Base-by-base conservation (phyloP, 345 rosid genomes). In the Microcos paniculata region DNA sequence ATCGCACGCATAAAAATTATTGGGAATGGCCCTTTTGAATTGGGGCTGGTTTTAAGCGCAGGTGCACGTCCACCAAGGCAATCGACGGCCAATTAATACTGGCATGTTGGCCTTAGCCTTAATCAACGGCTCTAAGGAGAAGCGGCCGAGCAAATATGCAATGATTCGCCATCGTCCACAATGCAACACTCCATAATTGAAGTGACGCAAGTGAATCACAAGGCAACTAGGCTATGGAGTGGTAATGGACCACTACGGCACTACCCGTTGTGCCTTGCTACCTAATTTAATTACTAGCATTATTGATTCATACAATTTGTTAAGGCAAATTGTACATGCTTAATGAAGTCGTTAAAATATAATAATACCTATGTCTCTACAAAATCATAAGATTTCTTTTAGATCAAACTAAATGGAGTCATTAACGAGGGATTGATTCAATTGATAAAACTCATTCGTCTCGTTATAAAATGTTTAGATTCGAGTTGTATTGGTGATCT, bases 51-150 rank as follows among this genome's bases (percentile, higher is more conserved):
- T 69, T 14, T 13, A 10, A 58, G 24, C n/a, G 70, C n/a, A n/a
- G n/a, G 70, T 42, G 70, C 51, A 51, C 51, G 21, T 65, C 43
- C 72, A 67, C 71, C 38, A 45, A 67, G 38, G 55, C 40, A 67
- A 49, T 69, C 26, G 19, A 69, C 59, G 7, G 19, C 10, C 38
- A 19, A 56, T 69, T 40, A 31, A n/a, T 43, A 65, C 33, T 18
- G 38, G 38, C n/a, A n/a, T n/a, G n/a, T n/a, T n/a, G n/a, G n/a
- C 14, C 55, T 53, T 1, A n/a, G 11, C 28, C 55, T 21, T 9
- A 21, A 55, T 23, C 28, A 21, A 23, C 59, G 59, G 59, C 30
- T 55, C 30, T 1, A 21, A 21, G 3, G 26, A 23, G 6, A 10
- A 55, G 30, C 15, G 3, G 15, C 26, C 30, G 6, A 55, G 59